Conservation (phyloP, 495 filamentous ascomycete species). For the Sphaerosporella brunnea region DNA sequence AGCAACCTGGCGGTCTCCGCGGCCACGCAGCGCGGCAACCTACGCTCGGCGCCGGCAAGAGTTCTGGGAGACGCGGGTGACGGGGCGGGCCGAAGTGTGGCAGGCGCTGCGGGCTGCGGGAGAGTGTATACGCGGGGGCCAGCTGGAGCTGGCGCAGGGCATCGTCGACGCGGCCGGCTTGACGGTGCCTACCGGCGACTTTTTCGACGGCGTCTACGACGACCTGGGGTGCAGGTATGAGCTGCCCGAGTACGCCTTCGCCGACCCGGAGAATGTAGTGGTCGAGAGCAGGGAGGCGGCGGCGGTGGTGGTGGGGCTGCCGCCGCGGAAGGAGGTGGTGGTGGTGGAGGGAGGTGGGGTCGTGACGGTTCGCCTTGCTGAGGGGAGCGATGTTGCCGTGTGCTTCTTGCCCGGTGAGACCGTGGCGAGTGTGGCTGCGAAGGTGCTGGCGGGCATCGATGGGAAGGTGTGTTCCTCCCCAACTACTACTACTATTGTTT, state of each 20-base stretch:
- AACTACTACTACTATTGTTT: too few relatives aligned
- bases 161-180: constrained; percentile 61
- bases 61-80: constrained; percentile 72
- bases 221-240: constrained; percentile 56
- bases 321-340: constrained; percentile 44
- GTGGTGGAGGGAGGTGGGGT: too few relatives aligned
- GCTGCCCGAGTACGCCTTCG: constrained; percentile 56
- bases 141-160: constrained; percentile 53
- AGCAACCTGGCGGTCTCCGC: background rate
- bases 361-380: too few relatives aligned
- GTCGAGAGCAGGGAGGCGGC: constrained; percentile 30
- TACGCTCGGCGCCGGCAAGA: too few relatives aligned
- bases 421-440: too few relatives aligned
- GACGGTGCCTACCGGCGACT: constrained; percentile 54
- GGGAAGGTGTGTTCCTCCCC: too few relatives aligned
- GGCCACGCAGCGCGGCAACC: constrained; percentile 21
- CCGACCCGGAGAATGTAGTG: constrained; percentile 54
- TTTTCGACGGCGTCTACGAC: constrained; percentile 71
- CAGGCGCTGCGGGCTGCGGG: constrained; percentile 47
- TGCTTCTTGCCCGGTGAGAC: too few relatives aligned
- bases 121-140: constrained; percentile 48
- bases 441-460: too few relatives aligned
- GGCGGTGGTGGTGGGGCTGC: constrained; percentile 30
- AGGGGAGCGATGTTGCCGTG: too few relatives aligned
- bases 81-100: constrained; percentile 63